Base-by-base conservation (phyloP, 306 rosid genomes). In the Medicago arabica region DNA sequence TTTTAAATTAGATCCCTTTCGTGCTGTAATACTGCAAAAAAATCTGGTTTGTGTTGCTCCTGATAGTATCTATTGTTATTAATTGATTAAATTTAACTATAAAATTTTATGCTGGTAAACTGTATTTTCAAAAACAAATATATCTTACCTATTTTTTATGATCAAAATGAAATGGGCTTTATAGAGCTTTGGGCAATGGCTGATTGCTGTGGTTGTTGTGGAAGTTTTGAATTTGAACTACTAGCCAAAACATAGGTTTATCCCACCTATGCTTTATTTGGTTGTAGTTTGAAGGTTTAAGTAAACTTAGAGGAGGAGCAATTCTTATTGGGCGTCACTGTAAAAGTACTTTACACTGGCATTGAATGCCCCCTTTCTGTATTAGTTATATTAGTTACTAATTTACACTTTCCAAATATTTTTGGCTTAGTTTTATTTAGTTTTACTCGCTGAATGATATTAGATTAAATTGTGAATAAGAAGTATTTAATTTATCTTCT, bases 161-260 rank as follows among this genome's bases (percentile, higher is more conserved):
- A 66, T 2, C 1, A 43, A 67, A 47, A 28, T 66, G 25, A 23
- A 82, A 18, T 67, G 21, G 75, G 53, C 12, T 67, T 77, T 65
- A 9, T 38, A 39, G 39, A 16, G 38, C 57, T 63, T 63, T 58
- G 19, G 7, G 65, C 2, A 53, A 70, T 43, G 49, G 14, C 50
- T 40, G 12, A 34, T n/a, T n/a, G n/a, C n/a, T n/a, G n/a, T n/a
- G n/a, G n/a, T 36, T 17, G 34, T 77, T 28, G 18, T 40, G 17
- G 50, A 77, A 39, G 38, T 41, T 41, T 41, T 41, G 46, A 41
- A 72, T 36, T 59, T 74, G 14, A 61, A 78, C 64, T 75, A 47
- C 16, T 78, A 54, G 55, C 64, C 55, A 16, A 71, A 69, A 19
- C 55, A 34, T 66, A 54, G 47, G 55, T 19, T 61, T 74, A 68